Conservation (phyloP, 1,139 yeast species). For the Zygoascus sp. region DNA sequence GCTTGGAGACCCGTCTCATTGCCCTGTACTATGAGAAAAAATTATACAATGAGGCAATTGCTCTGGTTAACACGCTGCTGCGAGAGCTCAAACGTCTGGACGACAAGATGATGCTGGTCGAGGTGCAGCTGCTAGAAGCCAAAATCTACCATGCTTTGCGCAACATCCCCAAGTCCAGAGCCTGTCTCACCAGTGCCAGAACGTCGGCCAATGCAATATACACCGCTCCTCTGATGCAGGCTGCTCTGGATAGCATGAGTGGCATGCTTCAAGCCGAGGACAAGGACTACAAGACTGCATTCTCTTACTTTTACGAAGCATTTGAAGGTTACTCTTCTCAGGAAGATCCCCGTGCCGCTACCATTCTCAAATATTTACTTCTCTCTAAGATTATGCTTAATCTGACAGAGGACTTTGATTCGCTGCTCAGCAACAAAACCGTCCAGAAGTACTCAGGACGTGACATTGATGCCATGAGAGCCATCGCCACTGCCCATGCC, state of each 20-base stretch:
- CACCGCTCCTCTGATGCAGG: slow-evolving; percentile 92
- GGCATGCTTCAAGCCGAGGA: slow-evolving; percentile 97
- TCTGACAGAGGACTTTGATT: slow-evolving; percentile 77
- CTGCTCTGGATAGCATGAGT: slow-evolving; percentile 90
- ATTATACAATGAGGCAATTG: slow-evolving; percentile 65
- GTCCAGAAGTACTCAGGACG: slow-evolving; percentile 75
- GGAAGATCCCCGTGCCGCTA: slow-evolving; percentile 60
- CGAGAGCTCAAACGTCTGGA: slow-evolving; percentile 88
- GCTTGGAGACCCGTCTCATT: slow-evolving; percentile 78
- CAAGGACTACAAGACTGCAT: slow-evolving; percentile 93
- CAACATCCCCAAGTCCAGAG: slow-evolving; percentile 88
- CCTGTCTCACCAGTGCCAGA: slow-evolving; percentile 90
- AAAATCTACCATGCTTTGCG: slow-evolving; percentile 88
- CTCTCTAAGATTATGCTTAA: slow-evolving; percentile 91
- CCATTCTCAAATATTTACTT: slow-evolving; percentile 85
- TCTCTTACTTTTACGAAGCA: slow-evolving; percentile 89
- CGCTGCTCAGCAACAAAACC: slow-evolving; percentile 70
- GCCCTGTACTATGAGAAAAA: slow-evolving; percentile 64
- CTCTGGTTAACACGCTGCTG: slow-evolving; percentile 65
- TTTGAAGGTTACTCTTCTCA: slow-evolving; percentile 75
- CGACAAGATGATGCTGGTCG: slow-evolving; percentile 91
- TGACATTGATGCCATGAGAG: slow-evolving; percentile 85
- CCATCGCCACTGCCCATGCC: slow-evolving; percentile 84
- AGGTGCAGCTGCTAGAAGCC: slow-evolving; percentile 88
- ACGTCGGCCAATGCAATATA: slow-evolving; percentile 95